Conservation (phyloP, 2,329 filamentous ascomycete genomes). For the Cytospora paraplurivora region DNA sequence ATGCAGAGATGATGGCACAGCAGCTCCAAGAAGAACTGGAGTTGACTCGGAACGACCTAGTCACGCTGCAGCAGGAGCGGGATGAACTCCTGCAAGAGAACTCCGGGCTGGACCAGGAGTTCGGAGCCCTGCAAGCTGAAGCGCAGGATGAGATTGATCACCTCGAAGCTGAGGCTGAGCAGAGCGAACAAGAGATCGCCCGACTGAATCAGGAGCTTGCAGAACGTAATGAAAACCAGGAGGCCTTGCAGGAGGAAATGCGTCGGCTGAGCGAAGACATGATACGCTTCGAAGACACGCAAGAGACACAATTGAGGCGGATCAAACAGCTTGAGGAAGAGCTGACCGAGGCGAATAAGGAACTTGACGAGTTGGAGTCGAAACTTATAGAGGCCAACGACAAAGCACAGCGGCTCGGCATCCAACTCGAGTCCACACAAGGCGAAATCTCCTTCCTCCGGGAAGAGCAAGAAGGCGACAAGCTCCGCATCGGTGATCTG, state of each 20-base stretch:
- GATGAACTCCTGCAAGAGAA: constrained; percentile 78
- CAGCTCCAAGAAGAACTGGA: constrained; percentile 81
- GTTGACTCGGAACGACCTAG: constrained; percentile 75
- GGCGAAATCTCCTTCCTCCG: constrained; percentile 92
- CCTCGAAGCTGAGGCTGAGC: constrained; percentile 71
- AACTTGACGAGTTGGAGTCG: constrained; percentile 83
- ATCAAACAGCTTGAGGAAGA: constrained; percentile 85
- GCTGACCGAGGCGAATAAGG: constrained; percentile 78
- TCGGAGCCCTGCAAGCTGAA: constrained; percentile 62
- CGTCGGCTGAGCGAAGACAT: constrained; percentile 86
- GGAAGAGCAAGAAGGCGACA: constrained; percentile 95
- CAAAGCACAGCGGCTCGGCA: constrained; percentile 83
- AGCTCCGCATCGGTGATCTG: constrained; percentile 94
- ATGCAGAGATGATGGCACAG: constrained; percentile 59
- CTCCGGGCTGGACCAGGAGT: constrained; percentile 57
- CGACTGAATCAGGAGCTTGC: constrained; percentile 71
- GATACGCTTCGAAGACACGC: constrained; percentile 85
- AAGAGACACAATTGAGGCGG: constrained; percentile 73
- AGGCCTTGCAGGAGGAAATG: constrained; percentile 91
- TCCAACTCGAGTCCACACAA: constrained; percentile 91
- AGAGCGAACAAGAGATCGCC: constrained; percentile 70
- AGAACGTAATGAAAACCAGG: constrained; percentile 82
- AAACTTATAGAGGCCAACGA: constrained; percentile 81
- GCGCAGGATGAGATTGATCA: constrained; percentile 68
- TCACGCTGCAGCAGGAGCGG: constrained; percentile 77